phyloP scores from a whole-genome alignment of 1,139 yeast genomes.

The Chernovozyma aurita region DNA sequence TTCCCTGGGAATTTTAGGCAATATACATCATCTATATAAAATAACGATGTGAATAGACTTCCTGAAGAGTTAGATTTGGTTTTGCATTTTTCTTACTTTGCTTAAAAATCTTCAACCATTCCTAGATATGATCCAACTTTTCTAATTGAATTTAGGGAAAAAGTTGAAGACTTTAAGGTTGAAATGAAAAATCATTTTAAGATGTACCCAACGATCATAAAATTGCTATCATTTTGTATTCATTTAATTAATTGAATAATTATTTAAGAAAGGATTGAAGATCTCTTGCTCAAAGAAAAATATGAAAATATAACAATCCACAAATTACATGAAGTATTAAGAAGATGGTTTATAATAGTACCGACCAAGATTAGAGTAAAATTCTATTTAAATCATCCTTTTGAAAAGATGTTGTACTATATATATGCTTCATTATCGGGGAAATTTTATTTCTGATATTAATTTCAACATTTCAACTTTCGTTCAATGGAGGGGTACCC shows the following conservation, averaged over 20 bases:
- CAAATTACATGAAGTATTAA: slow-evolving; percentile 16
- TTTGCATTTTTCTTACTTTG: slow-evolving; percentile 17
- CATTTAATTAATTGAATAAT: slow-evolving; percentile 12
- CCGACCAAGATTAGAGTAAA: slow-evolving; percentile 19
- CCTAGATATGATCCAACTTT: slow-evolving; percentile 19
- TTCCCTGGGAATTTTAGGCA: slow-evolving; percentile 21
- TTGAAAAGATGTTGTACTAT: slow-evolving; percentile 15
- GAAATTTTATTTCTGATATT: slow-evolving; percentile 24
- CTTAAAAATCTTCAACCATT: slow-evolving; percentile 19
- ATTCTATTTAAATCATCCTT: slow-evolving; percentile 12
- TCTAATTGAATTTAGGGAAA: slow-evolving; percentile 16
- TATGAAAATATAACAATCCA: neutral
- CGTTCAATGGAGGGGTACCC: slow-evolving; percentile 20
- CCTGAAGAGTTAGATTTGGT: slow-evolving; percentile 14
- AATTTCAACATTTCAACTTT: slow-evolving; percentile 19
- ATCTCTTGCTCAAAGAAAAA: neutral
- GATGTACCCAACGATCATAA: slow-evolving; percentile 2
- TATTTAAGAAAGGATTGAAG: slow-evolving; percentile 4
- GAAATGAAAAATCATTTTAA: slow-evolving; percentile 5
- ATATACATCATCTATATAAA: slow-evolving; percentile 18
- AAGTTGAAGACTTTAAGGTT: slow-evolving; percentile 11
- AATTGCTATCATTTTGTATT: slow-evolving; percentile 8
- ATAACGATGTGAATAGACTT: slow-evolving; percentile 3
- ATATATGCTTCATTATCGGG: slow-evolving; percentile 16
- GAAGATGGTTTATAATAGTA: slow-evolving; percentile 23